Conservation (phyloP, 331 rosid species). For the Malus hybrid region DNA sequence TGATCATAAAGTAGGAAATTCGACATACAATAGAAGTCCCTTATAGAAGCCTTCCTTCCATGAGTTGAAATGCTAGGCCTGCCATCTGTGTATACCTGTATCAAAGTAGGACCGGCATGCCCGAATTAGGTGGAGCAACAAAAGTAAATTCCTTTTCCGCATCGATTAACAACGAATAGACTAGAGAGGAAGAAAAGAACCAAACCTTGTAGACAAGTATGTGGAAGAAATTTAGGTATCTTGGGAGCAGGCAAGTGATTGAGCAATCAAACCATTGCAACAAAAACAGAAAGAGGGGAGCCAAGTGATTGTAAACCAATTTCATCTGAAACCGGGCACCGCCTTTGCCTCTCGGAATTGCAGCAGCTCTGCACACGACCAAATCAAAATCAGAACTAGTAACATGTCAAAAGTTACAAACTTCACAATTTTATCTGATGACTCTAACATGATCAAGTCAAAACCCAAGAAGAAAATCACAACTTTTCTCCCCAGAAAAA, state of each 20-base stretch:
- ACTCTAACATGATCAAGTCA: neutral
- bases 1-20: constrained; percentile 4
- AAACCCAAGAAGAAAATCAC: neutral
- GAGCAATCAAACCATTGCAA: constrained; percentile 94
- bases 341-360: constrained; percentile 80
- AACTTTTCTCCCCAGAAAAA: neutral
- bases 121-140: neutral
- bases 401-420: neutral
- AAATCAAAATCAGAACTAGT: constrained; percentile 24
- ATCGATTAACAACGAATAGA: neutral
- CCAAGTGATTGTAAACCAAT: constrained; percentile 76
- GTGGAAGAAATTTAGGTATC: constrained; percentile 77
- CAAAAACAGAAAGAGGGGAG: constrained; percentile 71
- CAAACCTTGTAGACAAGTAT: constrained; percentile 75
- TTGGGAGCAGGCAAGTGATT: constrained; percentile 66
- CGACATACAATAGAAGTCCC: constrained; percentile 70
- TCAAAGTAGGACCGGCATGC: constrained; percentile 4
- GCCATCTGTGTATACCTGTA: constrained; percentile 73
- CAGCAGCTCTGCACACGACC: constrained; percentile 65
- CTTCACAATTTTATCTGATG: constrained; percentile 1
- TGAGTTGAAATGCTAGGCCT: constrained; percentile 54
- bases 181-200: constrained; percentile 4
- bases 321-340: constrained; percentile 85
- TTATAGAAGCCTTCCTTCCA: constrained; percentile 75
- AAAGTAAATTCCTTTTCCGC: constrained; percentile 9